phyloP scores from a whole-genome alignment of 2,329 filamentous ascomycete species.

The Cytospora chrysosperma region DNA sequence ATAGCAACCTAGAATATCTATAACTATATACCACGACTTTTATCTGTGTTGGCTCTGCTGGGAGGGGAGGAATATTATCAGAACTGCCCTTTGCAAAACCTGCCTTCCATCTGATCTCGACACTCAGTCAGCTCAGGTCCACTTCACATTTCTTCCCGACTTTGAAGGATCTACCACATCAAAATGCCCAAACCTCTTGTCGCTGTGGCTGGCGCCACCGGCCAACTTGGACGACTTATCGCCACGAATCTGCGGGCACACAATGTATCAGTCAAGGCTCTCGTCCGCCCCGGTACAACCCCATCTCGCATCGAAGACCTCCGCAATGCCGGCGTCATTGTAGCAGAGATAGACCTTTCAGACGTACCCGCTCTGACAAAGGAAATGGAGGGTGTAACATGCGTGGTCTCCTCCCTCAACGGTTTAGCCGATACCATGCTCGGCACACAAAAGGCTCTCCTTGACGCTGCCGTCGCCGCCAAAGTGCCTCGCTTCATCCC shows the following conservation, averaged over 20 bases:
- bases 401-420: conserved; percentile 21
- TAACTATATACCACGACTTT: not conserved
- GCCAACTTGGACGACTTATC: conserved; percentile 23
- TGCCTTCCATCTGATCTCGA: not conserved
- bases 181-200: conserved; percentile 24
- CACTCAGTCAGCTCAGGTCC: not conserved
- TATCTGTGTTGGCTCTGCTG: too few relatives aligned
- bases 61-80: not conserved
- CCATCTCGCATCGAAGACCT: conserved; percentile 13
- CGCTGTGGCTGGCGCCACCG: conserved; percentile 25
- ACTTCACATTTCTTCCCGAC: not conserved
- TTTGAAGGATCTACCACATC: not conserved
- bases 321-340: conserved; percentile 15
- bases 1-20: not conserved
- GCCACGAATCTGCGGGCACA: conserved; percentile 17
- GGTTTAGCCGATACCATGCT: conserved; percentile 24
- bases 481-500: conserved; percentile 62
- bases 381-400: conserved; percentile 14
- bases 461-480: conserved; percentile 58
- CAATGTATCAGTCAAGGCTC: conserved; percentile 23
- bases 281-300: conserved; percentile 24
- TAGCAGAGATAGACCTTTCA: conserved; percentile 20
- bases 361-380: conserved; percentile 20
- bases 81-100: not conserved
- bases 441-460: conserved; percentile 47